Percentiles rank a stretch among this genome's conserved stretches.
phyloP scores from a whole-genome alignment of 768 basidiomycete species.

The Tephrocybe rancida region DNA sequence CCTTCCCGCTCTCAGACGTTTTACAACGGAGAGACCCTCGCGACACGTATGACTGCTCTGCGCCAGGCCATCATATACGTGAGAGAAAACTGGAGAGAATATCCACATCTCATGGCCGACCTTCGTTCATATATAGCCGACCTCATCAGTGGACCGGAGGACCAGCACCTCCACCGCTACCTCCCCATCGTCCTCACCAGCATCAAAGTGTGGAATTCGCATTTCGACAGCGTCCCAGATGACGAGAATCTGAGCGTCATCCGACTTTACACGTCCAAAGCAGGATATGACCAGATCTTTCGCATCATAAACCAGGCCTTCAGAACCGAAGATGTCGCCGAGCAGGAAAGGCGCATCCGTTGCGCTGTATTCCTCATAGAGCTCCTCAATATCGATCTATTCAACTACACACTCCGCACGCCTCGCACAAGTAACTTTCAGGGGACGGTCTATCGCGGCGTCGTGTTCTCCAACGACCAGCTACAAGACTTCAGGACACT shows the following conservation, averaged over 20 bases:
- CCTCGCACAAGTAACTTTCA: conserved; percentile 9
- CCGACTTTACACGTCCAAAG: conserved; percentile 16
- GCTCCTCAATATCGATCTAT: conserved; percentile 18
- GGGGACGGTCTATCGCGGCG: conserved; percentile 17
- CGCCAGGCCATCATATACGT: conserved; percentile 16
- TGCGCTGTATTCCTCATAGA: conserved; percentile 18
- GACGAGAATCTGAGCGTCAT: conserved; percentile 15
- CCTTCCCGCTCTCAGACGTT: conserved; percentile 14
- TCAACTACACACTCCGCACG: conserved; percentile 13
- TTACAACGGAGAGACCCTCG: conserved; percentile 12
- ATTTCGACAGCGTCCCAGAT: conserved; percentile 1
- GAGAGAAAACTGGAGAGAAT: conserved; percentile 14
- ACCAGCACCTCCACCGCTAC: not conserved
- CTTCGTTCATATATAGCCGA: conserved; percentile 13
- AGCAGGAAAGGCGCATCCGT: conserved; percentile 12
- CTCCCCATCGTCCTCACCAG: conserved; percentile 10
- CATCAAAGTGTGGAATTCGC: conserved; percentile 11
- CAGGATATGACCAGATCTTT: conserved; percentile 16
- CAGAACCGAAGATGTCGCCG: conserved; percentile 9
- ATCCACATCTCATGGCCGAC: conserved; percentile 11
- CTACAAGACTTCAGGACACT: conserved; percentile 16
- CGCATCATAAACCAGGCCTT: conserved; percentile 16
- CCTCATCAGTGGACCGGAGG: not conserved
- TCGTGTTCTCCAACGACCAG: conserved; percentile 12
- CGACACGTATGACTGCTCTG: conserved; percentile 10